Percentiles rank a stretch among this genome's conserved stretches.
phyloP scores from a whole-genome alignment of 2,329 filamentous ascomycete species.

The Alternaria ventricosa region DNA sequence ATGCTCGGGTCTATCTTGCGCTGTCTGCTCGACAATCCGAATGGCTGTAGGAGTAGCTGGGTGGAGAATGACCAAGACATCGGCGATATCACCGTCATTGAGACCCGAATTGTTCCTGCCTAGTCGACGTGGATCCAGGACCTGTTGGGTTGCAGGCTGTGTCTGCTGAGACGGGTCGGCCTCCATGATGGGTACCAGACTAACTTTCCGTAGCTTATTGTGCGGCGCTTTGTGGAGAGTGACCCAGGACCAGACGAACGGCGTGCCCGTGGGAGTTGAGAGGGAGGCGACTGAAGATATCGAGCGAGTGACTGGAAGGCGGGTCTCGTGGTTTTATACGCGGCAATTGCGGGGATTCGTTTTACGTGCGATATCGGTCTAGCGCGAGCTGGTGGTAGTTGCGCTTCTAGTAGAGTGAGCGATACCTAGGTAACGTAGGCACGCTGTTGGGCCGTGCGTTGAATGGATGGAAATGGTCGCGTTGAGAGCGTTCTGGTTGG shows the following conservation, averaged over 20 bases:
- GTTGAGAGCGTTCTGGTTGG: neutral
- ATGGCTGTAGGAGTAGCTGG: slow-evolving; percentile 77
- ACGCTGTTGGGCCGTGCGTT: slow-evolving; percentile 7
- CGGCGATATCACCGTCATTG: slow-evolving; percentile 79
- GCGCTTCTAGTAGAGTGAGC: slow-evolving; percentile 4
- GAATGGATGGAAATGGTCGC: neutral
- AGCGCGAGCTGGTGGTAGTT: slow-evolving; percentile 9
- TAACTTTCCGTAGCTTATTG: neutral
- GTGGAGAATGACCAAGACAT: slow-evolving; percentile 88
- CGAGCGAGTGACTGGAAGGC: neutral
- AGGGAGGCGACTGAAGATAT: neutral
- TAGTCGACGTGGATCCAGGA: slow-evolving; percentile 78
- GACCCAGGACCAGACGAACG: neutral
- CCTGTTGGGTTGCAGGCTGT: slow-evolving; percentile 75
- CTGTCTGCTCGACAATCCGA: slow-evolving; percentile 68
- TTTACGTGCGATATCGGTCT: neutral
- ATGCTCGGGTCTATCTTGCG: slow-evolving; percentile 61
- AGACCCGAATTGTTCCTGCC: slow-evolving; percentile 84
- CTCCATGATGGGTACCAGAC: slow-evolving; percentile 18
- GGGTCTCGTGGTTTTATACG: slow-evolving; percentile 1
- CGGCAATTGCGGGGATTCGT: neutral
- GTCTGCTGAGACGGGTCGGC: slow-evolving; percentile 51
- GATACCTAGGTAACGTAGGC: slow-evolving; percentile 9
- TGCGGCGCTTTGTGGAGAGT: neutral
- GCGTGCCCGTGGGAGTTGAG: neutral